Evolutionary conservation across 768 basidiomycete genomes (phyloP).

Genomic region (Xerocomellus dryophilus): DNA sequence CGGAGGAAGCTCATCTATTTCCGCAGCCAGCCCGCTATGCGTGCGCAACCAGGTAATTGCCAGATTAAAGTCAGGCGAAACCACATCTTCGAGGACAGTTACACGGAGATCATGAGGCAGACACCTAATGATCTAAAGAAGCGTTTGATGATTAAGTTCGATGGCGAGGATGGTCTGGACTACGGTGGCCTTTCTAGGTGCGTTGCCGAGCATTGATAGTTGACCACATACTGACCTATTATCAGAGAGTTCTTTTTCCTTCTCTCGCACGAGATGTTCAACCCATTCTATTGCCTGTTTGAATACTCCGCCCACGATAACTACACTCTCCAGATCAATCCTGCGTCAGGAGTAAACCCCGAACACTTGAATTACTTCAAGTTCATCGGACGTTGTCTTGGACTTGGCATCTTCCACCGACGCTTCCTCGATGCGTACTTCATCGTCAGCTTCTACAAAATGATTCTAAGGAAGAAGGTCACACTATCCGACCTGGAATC

Average conservation of each 20-base stretch:
- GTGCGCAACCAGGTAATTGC: conserved; percentile 97
- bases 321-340: conserved; percentile 99
- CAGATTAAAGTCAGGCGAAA: conserved; percentile 98
- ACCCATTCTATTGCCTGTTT: conserved; percentile 99
- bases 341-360: conserved; percentile 95
- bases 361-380: conserved; percentile 99
- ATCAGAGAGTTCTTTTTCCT: conserved; percentile 99
- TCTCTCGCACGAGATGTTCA: conserved; percentile 99
- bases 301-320: conserved; percentile 99
- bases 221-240: conserved; percentile 6
- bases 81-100: conserved; percentile 98
- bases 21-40: conserved; percentile 96
- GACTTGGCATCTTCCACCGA: conserved; percentile 97
- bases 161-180: conserved; percentile 97
- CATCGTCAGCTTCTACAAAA: conserved; percentile 99
- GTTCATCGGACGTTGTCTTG: conserved; percentile 95
- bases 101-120: conserved; percentile 99
- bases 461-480: conserved; percentile 98
- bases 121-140: conserved; percentile 98
- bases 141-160: conserved; percentile 99
- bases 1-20: conserved; percentile 99
- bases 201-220: conserved; percentile 20
- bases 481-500: conserved; percentile 90
- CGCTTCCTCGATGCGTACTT: conserved; percentile 99
- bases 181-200: conserved; percentile 97